Percentiles rank a stretch among this genome's conserved stretches.
phyloP scores from a whole-genome alignment of 2,329 filamentous ascomycete genomes.

The Nemania abortiva region DNA sequence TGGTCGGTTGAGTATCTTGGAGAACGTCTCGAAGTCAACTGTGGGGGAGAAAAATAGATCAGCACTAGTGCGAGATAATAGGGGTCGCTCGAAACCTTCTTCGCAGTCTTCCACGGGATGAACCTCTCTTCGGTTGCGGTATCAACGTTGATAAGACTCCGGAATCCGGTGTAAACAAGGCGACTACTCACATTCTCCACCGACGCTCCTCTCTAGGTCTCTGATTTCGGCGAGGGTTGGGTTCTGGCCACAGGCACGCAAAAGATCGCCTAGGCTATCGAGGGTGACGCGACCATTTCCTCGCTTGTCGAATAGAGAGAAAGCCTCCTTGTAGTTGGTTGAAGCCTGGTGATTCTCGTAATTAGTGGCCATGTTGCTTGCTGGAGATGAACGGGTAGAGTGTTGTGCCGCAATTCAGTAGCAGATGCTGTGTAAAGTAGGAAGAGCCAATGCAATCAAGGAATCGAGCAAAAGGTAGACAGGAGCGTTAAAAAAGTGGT shows the following conservation, averaged over 20 bases:
- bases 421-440: slow-evolving; percentile 29
- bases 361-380: slow-evolving; percentile 51
- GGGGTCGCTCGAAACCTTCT: not conserved
- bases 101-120: not conserved
- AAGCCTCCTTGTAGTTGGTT: slow-evolving; percentile 99
- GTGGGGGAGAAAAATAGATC: slow-evolving; percentile 21
- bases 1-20: slow-evolving; percentile 95
- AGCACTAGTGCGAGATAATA: slow-evolving; percentile 6
- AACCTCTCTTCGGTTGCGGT: not conserved
- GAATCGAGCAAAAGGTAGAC: slow-evolving; percentile 15
- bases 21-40: slow-evolving; percentile 99
- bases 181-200: slow-evolving; percentile 83
- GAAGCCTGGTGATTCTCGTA: slow-evolving; percentile 66
- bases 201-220: slow-evolving; percentile 90
- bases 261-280: slow-evolving; percentile 89
- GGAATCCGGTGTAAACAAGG: slow-evolving; percentile 27
- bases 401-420: slow-evolving; percentile 27
- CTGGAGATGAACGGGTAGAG: slow-evolving; percentile 11
- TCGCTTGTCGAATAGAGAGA: slow-evolving; percentile 99
- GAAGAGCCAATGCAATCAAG: slow-evolving; percentile 20
- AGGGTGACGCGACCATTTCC: slow-evolving; percentile 91
- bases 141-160: not conserved
- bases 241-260: slow-evolving; percentile 98
- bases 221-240: slow-evolving; percentile 92
- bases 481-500: not conserved